Base-by-base conservation (phyloP, 2,329 filamentous ascomycete genomes). In the Capronia epimyces region DNA sequence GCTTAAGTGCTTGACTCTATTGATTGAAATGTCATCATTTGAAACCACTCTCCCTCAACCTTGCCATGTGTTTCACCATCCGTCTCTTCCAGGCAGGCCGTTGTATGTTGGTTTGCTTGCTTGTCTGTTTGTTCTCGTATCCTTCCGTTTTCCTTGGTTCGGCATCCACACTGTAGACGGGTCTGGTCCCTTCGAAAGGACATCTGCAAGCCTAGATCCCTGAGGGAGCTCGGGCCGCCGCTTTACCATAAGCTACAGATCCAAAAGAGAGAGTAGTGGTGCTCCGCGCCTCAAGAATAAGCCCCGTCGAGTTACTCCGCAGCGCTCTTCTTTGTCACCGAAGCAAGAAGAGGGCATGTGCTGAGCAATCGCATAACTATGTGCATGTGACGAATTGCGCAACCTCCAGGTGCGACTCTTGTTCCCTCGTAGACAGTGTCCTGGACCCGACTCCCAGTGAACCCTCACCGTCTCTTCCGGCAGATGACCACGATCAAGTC, bases 241-340 rank as follows among this genome's bases (percentile, higher is more conserved):
- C 71, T 76, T 77, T 75, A 64, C 69, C 67, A 75, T 75, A 76
- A 77, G 72, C 72, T 75, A 75, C 70, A 71, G 73, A 75, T 70
- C 69, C 69, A 58, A 63, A 63, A 64, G n/a, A 63, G 56, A 64
- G 22, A 20, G 29, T 36, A 27, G 64, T 55, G 52, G 75, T 75
- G 79, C 86, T 86, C 86, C 89, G 95, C 89, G 90, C 86, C 80
- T 89, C 91, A 86, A 96, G 89, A 96, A 95, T 97, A 89, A 96
- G 91, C 91, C 91, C 91, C 91, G 95, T 97, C 89, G 90, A 95
- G 91, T 97, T 94, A 95, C 87, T 78, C 72, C 69, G 67, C 66
- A 8, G 32, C 29, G 3, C 21, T 24, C 20, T 25, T 12, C 34
- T 25, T 25, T 15, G 1, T 15, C 22, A 20, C 39, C 39, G 39